Evolutionary conservation across 768 basidiomycete species (phyloP), one percentile per base, ranked within the genome.

Genomic region (Suillus lakei): DNA sequence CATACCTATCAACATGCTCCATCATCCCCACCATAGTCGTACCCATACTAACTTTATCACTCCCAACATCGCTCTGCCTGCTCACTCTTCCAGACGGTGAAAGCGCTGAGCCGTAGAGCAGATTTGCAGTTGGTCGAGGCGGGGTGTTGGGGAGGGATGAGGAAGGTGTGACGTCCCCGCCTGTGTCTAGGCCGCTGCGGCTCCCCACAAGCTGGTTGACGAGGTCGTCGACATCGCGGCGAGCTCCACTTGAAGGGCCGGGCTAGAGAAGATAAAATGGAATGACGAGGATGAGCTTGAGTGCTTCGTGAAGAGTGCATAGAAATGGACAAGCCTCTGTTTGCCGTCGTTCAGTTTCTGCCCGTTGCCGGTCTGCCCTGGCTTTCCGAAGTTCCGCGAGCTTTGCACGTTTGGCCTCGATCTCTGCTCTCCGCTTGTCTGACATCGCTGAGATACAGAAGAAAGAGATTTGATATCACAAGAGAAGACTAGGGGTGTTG

Each of bases 401-500:
- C 77, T 95, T 96, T 13, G 88, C 87, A 67, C 90, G 83, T 80
- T 98, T 99, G 30, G 90, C 92, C 77, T 95, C 95, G 66, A 98
- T 92, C 79, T 98, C 96, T 72, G 89, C 89, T 73, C 93, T 81
- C 58, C 94, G 85, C 78, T 85, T 85, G 70, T 90, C 87, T 62
- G 90, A 88, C 83, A 84, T 86, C 61, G 53, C 41, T 39, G 61
- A 15, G 21, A 10, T 34, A 2, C 12, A 30, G 30, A 30, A 41
- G 16, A 34, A 38, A 21, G 26, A 26, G 23, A 16, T 26, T 26
- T 62, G 23, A 15, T 15, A 21, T n/a, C 32, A 32, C 4, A 18
- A 26, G 18, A 50, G 18, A 3, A 21, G 18, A n/a, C 32, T n/a
- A 39, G 5, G 21, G 12, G 58, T 34, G 38, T 56, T n/a, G 32